Base-by-base conservation (phyloP, 2,329 filamentous ascomycete genomes). In the Colletotrichum orbiculare region DNA sequence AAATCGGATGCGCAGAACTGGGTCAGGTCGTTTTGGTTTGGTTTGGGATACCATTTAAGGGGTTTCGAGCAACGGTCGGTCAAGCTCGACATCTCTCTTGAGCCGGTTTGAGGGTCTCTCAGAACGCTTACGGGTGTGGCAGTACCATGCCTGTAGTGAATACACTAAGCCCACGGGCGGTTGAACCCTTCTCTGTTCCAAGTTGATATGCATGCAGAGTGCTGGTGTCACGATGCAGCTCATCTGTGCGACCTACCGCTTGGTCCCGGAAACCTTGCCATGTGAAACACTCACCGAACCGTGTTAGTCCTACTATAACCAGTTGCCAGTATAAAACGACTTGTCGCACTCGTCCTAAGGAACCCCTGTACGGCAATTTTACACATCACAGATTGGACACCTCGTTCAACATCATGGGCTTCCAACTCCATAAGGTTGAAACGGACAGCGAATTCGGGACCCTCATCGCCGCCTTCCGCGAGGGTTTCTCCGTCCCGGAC, bases 11-110 rank as follows among this genome's bases (percentile, higher is more conserved):
- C 53, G 43, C 34, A 48, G 53, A 52, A 50, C 15, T n/a, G 58
- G 53, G 52, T 61, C 58, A 49, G 53, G 63, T 66, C 42, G 25
- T 25, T 63, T 52, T 66, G 56, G 39, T 46, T 66, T 63, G 58
- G 63, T 63, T 66, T 66, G 63, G 63, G 58, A 63, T 66, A 63
- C 63, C 63, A 66, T 63, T 63, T 43, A 63, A 57, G 63, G 63
- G 58, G 11, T 25, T 46, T 52, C 63, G 42, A 66, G 62, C 62
- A 62, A 45, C 54, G 59, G 43, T 56, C 56, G 49, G 59, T 45
- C 35, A 61, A 45, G 52, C 59, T 61, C 52, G 15, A 48, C 17
- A 25, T 25, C 25, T 55, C 49, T 43, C 46, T n/a, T 42, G 55
- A 50, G 57, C 57, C 57, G 38, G 48, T 49, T 49, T 65, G 55